Conservation (phyloP, 2,329 filamentous ascomycete species). For the Ophiocordyceps unilateralis region DNA sequence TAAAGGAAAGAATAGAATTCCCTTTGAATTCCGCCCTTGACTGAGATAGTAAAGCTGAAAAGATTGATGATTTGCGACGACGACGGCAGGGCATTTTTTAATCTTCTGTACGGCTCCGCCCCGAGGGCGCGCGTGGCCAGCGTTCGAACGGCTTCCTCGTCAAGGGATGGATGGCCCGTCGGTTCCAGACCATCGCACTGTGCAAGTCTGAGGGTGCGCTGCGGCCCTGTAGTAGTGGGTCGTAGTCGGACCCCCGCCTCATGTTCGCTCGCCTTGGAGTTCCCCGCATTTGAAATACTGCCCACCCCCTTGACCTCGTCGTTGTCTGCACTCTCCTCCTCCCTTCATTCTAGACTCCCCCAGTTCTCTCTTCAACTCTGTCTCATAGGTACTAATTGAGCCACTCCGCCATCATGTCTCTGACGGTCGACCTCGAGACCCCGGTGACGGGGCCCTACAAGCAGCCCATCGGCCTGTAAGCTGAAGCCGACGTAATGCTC, state of each 20-base stretch:
- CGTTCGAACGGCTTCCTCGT: too few species aligned
- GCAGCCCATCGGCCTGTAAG: slow-evolving; percentile 46
- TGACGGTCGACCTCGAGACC: slow-evolving; percentile 48
- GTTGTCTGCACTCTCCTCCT: background rate
- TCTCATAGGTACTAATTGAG: too few species aligned
- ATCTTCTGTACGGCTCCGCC: too few species aligned
- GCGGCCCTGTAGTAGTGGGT: too few species aligned
- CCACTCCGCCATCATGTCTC: slow-evolving; percentile 21
- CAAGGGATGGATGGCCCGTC: too few species aligned
- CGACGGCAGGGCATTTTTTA: too few species aligned
- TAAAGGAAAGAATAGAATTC: background rate
- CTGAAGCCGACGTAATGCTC: background rate
- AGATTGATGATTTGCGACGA: too few species aligned
- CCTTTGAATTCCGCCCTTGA: too few species aligned
- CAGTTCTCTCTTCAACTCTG: background rate
- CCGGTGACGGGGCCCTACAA: slow-evolving; percentile 42
- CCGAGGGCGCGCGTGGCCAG: too few species aligned
- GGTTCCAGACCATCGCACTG: too few species aligned
- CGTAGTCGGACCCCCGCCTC: background rate
- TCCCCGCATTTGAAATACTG: background rate
- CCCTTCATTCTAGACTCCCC: background rate
- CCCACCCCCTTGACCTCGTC: background rate
- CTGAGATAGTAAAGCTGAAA: too few species aligned
- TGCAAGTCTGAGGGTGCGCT: too few species aligned
- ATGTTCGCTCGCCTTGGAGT: background rate